phyloP scores from a whole-genome alignment of 1,139 yeast genomes.

The Yarrowia galli region DNA sequence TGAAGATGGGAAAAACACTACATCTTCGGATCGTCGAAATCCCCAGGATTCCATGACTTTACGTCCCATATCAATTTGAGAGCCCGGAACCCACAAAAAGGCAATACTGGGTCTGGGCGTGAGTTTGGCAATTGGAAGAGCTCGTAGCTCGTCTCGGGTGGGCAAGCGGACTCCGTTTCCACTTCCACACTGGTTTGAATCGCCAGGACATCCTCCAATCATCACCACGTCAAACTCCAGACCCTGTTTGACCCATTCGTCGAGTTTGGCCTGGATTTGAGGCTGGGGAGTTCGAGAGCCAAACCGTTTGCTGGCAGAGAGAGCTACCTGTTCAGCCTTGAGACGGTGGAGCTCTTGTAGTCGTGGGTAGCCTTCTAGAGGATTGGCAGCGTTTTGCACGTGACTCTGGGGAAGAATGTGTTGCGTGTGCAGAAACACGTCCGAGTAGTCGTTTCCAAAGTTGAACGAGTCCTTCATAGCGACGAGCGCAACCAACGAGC shows the following conservation, averaged over 20 bases:
- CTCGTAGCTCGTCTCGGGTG: constrained; percentile 61
- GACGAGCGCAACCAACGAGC: neutral
- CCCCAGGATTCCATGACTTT: constrained; percentile 67
- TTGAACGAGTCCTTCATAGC: constrained; percentile 42
- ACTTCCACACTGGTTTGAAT: constrained; percentile 42
- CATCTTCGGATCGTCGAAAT: constrained; percentile 87
- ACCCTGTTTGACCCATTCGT: constrained; percentile 64
- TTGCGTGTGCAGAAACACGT: constrained; percentile 66
- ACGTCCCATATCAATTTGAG: constrained; percentile 63
- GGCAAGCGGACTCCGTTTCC: constrained; percentile 14
- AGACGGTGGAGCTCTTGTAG: constrained; percentile 69
- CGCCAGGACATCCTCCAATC: constrained; percentile 85
- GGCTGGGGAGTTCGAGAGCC: constrained; percentile 65
- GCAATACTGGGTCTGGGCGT: constrained; percentile 86
- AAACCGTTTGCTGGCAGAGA: constrained; percentile 66
- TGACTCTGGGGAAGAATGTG: constrained; percentile 66
- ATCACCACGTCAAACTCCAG: constrained; percentile 85
- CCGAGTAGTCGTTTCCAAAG: constrained; percentile 71
- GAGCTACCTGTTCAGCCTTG: constrained; percentile 60
- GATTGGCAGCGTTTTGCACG: constrained; percentile 68
- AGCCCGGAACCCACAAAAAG: constrained; percentile 81
- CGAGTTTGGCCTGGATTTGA: constrained; percentile 61
- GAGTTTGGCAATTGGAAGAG: constrained; percentile 72
- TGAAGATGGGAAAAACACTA: constrained; percentile 64
- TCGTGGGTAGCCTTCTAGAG: constrained; percentile 86